Percentiles rank a stretch among this genome's conserved stretches.
phyloP scores from a whole-genome alignment of 768 basidiomycete genomes.

The Hygrophorus pudorinus region DNA sequence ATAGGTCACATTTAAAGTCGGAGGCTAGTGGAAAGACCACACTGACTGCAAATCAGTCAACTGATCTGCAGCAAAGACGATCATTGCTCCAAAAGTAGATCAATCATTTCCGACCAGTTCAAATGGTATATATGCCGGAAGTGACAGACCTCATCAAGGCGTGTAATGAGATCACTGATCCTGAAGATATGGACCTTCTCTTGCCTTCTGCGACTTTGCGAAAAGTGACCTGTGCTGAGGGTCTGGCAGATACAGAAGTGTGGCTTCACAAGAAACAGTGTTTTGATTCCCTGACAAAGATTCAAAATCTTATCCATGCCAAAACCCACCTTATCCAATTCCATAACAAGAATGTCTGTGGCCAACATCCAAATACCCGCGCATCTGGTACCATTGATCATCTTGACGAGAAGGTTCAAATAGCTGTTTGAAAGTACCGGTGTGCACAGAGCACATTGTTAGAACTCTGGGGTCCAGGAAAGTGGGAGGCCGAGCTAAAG shows the following conservation, averaged over 20 bases:
- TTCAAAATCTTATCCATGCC: constrained; percentile 12
- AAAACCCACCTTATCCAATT: constrained; percentile 14
- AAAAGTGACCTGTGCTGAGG: neutral
- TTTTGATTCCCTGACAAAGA: constrained; percentile 9
- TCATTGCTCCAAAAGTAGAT: neutral
- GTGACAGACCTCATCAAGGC: neutral
- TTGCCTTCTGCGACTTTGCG: constrained; percentile 8
- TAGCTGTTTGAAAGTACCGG: constrained; percentile 11
- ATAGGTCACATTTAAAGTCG: neutral
- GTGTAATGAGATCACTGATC: neutral
- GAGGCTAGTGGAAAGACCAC: neutral
- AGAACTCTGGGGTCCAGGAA: constrained; percentile 9
- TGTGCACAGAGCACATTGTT: too few relatives aligned
- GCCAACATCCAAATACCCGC: constrained; percentile 15
- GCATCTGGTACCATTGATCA: constrained; percentile 14
- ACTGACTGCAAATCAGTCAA: constrained; percentile 2
- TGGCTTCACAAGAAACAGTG: constrained; percentile 15
- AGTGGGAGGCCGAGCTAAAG: constrained; percentile 9
- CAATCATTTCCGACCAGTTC: constrained; percentile 1
- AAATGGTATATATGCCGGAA: constrained; percentile 4
- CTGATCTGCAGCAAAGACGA: neutral
- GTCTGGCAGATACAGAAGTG: constrained; percentile 13
- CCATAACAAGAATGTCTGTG: constrained; percentile 15
- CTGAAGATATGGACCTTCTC: constrained; percentile 9
- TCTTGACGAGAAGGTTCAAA: neutral